Evolutionary conservation across 2,329 filamentous ascomycete species (phyloP), one percentile per base, ranked within the genome.

Genomic region (Pseudocercospora fijiensis): DNA sequence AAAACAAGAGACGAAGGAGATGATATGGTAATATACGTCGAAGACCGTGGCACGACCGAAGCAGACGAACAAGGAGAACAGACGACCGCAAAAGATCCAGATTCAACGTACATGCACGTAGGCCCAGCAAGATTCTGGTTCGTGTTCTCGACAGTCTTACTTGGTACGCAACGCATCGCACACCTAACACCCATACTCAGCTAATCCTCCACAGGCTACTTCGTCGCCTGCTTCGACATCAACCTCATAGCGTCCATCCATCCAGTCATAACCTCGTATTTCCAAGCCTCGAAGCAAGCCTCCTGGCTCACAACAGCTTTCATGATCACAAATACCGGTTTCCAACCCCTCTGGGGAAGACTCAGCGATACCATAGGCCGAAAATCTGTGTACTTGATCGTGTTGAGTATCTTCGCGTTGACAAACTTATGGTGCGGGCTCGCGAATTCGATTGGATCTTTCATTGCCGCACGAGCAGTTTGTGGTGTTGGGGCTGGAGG

Each of bases 271-370:
- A 62, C 60, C n/a, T 92, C 89, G 0, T 87, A 93, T 75, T 94
- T 94, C 76, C 80, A 87, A 65, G 85, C 89, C 56, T 90, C 90
- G 30, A 92, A 94, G 75, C 86, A 86, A 53, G 91, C 91, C 2
- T 92, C 90, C 1, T 95, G 91, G 91, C 81, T 94, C 4, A 92
- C 90, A 1, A 94, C 90, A 0, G 86, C 89, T 0, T 94, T 92
- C 68, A 77, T 94, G 37, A 81, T 95, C 41, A 92, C 90, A 0
- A 90, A 86, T 3, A 92, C 90, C 1, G 86, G 88, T 24, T 88
- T 91, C 62, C 88, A 92, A 76, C 90, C 91, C 0, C 78, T 94
- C 0, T 85, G 91, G 67, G 90, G 90, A 2, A 84, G 90, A 1
- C 75, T 92, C 1, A 92, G 89, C 1, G 90, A 94, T 76, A 87